phyloP scores from a whole-genome alignment of 192 early-diverging fungal species.

The Entomortierella chlamydospora region DNA sequence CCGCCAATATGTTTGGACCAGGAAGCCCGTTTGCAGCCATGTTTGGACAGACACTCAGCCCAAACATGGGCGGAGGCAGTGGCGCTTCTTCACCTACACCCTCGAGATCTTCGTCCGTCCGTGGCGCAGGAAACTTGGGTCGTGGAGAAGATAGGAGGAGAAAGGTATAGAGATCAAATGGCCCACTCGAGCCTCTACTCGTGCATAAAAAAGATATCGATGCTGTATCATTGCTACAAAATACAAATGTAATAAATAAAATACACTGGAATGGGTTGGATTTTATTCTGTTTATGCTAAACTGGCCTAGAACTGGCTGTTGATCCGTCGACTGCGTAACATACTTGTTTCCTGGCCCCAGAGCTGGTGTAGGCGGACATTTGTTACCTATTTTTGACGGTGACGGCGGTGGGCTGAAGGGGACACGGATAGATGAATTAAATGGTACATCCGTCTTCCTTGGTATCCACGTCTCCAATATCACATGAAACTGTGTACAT shows the following conservation, averaged over 20 bases:
- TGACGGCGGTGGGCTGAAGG: neutral
- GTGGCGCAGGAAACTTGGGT: slow-evolving; percentile 47
- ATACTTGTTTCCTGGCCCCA: neutral
- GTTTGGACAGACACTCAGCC: slow-evolving; percentile 28
- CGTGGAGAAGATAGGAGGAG: slow-evolving; percentile 46
- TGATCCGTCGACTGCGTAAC: neutral
- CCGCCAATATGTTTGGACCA: slow-evolving; percentile 27
- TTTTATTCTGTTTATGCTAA: neutral
- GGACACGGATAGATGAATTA: neutral
- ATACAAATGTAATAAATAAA: neutral
- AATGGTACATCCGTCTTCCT: neutral
- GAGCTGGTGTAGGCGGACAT: neutral
- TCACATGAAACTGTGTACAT: slow-evolving; percentile 28
- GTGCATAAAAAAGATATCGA: neutral
- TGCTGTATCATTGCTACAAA: neutral
- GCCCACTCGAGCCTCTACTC: neutral
- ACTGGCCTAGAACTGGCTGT: too few species aligned
- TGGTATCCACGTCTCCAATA: neutral
- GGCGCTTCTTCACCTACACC: slow-evolving; percentile 8
- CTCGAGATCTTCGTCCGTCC: slow-evolving; percentile 38
- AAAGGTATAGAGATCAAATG: slow-evolving; percentile 26
- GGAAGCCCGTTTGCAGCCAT: slow-evolving; percentile 35
- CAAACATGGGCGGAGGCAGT: slow-evolving; percentile 16
- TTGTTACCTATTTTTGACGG: neutral
- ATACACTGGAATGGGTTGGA: neutral